Percentiles rank a stretch among this genome's conserved stretches.
phyloP scores from a whole-genome alignment of 139 green algal species.

The Pleodorina starrii region DNA sequence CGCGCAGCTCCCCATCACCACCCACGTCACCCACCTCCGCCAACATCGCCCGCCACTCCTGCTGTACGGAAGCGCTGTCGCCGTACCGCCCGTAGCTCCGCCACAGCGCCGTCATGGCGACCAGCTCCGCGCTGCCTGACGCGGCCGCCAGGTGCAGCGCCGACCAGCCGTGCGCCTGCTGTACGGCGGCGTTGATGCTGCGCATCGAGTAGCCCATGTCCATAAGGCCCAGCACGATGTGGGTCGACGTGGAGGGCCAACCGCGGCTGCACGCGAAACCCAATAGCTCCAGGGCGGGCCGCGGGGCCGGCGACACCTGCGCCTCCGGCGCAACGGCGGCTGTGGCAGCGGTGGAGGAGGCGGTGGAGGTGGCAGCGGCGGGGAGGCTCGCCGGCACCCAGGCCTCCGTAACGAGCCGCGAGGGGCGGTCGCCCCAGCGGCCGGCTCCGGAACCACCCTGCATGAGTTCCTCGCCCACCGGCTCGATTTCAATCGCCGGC shows the following conservation, averaged over 20 bases:
- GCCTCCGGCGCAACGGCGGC: neutral
- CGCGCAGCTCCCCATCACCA: too few species aligned
- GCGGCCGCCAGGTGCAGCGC: slow-evolving; percentile 42
- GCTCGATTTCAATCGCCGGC: neutral
- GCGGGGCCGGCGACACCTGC: neutral
- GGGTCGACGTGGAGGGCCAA: neutral
- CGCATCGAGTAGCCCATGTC: slow-evolving; percentile 17
- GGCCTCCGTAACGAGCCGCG: too few species aligned
- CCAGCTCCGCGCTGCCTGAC: slow-evolving; percentile 9
- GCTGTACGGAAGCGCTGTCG: neutral
- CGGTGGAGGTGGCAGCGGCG: too few species aligned
- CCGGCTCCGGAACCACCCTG: too few species aligned
- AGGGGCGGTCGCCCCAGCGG: too few species aligned
- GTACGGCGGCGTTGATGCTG: slow-evolving; percentile 29
- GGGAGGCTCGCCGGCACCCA: too few species aligned
- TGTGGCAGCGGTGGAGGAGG: too few species aligned
- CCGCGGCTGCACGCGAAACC: slow-evolving; percentile 39
- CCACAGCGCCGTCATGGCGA: slow-evolving; percentile 41
- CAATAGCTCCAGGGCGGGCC: slow-evolving; percentile 31
- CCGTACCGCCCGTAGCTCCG: slow-evolving; percentile 14
- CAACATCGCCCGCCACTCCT: slow-evolving; percentile 35
- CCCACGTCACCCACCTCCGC: slow-evolving; percentile 25
- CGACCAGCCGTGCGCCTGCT: slow-evolving; percentile 40
- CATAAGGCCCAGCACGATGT: slow-evolving; percentile 40
- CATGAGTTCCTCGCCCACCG: neutral